Evolutionary conservation across 2,329 filamentous ascomycete genomes (phyloP).

Genomic region (Colletotrichum sublineola): DNA sequence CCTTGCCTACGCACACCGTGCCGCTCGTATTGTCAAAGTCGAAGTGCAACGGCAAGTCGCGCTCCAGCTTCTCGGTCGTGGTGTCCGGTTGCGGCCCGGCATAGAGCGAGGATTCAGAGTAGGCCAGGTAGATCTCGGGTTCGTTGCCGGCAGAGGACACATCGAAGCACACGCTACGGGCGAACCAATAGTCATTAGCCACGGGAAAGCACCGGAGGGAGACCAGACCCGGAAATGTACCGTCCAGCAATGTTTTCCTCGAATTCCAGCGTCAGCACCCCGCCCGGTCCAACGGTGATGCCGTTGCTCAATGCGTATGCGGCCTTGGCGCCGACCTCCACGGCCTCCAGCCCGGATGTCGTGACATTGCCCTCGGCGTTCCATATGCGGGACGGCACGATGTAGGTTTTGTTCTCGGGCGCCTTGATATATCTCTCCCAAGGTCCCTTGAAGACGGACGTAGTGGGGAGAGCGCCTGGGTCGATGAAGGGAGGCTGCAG

Average conservation of each 20-base stretch:
- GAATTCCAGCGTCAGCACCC: slow-evolving; percentile 55
- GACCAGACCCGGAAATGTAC: slow-evolving; percentile 44
- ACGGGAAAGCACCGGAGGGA: not conserved
- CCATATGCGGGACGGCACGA: slow-evolving; percentile 51
- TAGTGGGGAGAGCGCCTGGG: slow-evolving; percentile 46
- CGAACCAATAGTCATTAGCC: slow-evolving; percentile 10
- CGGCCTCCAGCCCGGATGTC: slow-evolving; percentile 26
- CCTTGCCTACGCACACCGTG: slow-evolving; percentile 49
- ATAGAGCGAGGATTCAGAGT: slow-evolving; percentile 45
- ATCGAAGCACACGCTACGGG: slow-evolving; percentile 52
- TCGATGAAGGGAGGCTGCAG: slow-evolving; percentile 41
- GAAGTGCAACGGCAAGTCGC: slow-evolving; percentile 47
- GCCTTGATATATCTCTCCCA: slow-evolving; percentile 56
- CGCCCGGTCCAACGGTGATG: slow-evolving; percentile 49
- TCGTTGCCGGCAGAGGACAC: slow-evolving; percentile 48
- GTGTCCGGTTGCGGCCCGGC: slow-evolving; percentile 45
- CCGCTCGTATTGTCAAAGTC: slow-evolving; percentile 48
- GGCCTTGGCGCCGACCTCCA: slow-evolving; percentile 26
- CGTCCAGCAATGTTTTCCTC: slow-evolving; percentile 56
- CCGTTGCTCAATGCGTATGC: slow-evolving; percentile 40
- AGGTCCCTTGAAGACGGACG: slow-evolving; percentile 54
- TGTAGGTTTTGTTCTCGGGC: slow-evolving; percentile 51
- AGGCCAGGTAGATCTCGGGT: slow-evolving; percentile 46
- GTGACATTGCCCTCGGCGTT: slow-evolving; percentile 51
- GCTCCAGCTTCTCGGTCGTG: slow-evolving; percentile 45